phyloP scores from a whole-genome alignment of 1,284 basidiomycete genomes.

The Gomphus bonarii region DNA sequence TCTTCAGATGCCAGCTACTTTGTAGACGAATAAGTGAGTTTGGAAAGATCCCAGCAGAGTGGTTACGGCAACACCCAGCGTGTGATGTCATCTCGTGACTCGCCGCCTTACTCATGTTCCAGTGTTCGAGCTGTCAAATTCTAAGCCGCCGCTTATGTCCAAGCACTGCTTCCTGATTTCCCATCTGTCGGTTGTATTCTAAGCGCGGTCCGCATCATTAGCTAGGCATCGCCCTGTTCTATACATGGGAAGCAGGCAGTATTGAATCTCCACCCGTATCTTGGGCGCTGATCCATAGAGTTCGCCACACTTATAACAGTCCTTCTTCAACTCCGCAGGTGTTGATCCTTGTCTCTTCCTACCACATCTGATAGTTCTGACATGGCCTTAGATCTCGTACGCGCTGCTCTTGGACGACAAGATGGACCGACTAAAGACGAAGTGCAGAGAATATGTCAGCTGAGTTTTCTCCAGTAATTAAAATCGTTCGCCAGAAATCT shows the following conservation, averaged over 20 bases:
- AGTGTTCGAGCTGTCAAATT: neutral
- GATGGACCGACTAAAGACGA: neutral
- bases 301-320: neutral
- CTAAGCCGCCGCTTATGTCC: neutral
- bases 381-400: neutral
- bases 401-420: neutral
- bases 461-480: neutral
- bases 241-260: neutral
- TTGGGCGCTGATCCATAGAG: neutral
- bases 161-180: neutral
- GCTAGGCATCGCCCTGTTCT: neutral
- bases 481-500: neutral
- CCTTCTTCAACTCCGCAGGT: neutral
- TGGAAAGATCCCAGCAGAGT: no score
- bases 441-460: neutral
- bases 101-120: neutral
- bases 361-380: neutral
- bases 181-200: neutral
- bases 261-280: neutral
- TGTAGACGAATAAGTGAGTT: neutral
- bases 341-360: neutral
- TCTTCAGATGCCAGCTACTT: neutral
- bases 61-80: neutral
- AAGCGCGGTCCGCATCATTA: neutral
- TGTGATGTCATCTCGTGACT: neutral